A percentile compares a stretch with the other conserved stretches of the same genome.
These are phyloP conservation scores for Gonapodya prolifera DNA, from an alignment of 192 early-diverging fungal species.

Conservation along the genomic window DNA sequence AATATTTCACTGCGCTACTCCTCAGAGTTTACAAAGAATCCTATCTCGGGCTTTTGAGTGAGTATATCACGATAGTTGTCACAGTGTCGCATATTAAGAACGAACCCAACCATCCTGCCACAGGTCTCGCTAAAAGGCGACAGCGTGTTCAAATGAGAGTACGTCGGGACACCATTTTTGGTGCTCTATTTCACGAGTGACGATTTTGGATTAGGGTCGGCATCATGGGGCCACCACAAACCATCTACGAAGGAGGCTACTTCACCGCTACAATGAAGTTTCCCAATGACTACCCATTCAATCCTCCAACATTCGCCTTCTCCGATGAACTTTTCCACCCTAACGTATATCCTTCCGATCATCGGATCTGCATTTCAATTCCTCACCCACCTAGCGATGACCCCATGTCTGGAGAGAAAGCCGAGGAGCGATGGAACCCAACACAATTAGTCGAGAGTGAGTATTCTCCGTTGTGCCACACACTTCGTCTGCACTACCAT, in stretches of 20 bases:
- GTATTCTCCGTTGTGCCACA: too few species aligned
- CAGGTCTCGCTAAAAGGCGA: slow-evolving; percentile 34
- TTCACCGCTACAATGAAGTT: slow-evolving; percentile 43
- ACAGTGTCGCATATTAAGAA: neutral
- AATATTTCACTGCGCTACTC: neutral
- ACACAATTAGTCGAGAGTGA: too few species aligned
- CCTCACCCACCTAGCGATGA: slow-evolving; percentile 45
- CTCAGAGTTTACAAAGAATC: slow-evolving; percentile 31
- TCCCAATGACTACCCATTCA: slow-evolving; percentile 42
- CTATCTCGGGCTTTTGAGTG: slow-evolving; percentile 35
- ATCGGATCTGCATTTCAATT: slow-evolving; percentile 44
- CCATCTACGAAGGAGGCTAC: slow-evolving; percentile 40
- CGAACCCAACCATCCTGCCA: neutral
- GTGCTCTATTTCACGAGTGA: neutral
- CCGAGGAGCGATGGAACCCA: too few species aligned
- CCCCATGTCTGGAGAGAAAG: too few species aligned
- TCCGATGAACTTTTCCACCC: slow-evolving; percentile 37
- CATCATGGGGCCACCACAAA: slow-evolving; percentile 40
- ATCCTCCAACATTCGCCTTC: slow-evolving; percentile 40
- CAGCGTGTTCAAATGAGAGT: slow-evolving; percentile 37
- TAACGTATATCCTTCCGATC: slow-evolving; percentile 39
- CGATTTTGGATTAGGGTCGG: slow-evolving; percentile 24
- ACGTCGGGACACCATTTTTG: slow-evolving; percentile 8
- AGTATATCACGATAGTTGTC: neutral
- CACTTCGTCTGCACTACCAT: too few species aligned